Evolutionary conservation across 2,329 filamentous ascomycete genomes (phyloP), one percentile per base, ranked within the genome.

Genomic region (Simplicillium aogashimaense): DNA sequence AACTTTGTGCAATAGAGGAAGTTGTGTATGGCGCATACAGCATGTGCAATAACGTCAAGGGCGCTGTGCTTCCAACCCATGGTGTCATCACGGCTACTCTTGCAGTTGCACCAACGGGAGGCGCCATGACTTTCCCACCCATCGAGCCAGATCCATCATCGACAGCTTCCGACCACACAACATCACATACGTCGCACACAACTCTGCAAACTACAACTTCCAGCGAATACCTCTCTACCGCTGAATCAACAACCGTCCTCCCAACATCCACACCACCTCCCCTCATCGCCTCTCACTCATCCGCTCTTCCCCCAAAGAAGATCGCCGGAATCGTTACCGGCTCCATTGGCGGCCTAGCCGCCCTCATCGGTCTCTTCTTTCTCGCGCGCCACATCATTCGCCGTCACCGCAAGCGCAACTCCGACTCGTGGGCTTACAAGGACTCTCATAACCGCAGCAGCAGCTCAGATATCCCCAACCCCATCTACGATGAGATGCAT

Each of bases 301-400:
- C 11, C 9, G 29, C 42, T 7, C 54, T 64, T 12, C 60, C 46
- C 25, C 61, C 60, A 7, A 58, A 58, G 4, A 72, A 78, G 45
- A 66, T 81, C 36, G 69, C 67, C 14, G 79, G 78, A 7, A 77
- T 83, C 43, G 63, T 69, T 1, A 61, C 78, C 4, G 79, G 75
- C 6, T 62, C 68, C 10, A 64, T 67, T 4, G 71, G 69, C 4
- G 68, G 67, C 2, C 58, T 69, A 3, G 55, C 66, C 4, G 48
- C 81, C 14, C 70, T 66, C 6, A 50, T 76, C 20, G 63, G 61
- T 4, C 52, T 72, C 11, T 65, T 77, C 17, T 48, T 74, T 7
- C 40, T 72, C 12, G 61, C 64, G 3, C 60, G 68, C 35, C 50
- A 49, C 35, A 54, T 53, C 42, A 10, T 38, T 7, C 58, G 55